Conservation (phyloP, 805 yeast species). For the Metschnikowia henanensis region DNA sequence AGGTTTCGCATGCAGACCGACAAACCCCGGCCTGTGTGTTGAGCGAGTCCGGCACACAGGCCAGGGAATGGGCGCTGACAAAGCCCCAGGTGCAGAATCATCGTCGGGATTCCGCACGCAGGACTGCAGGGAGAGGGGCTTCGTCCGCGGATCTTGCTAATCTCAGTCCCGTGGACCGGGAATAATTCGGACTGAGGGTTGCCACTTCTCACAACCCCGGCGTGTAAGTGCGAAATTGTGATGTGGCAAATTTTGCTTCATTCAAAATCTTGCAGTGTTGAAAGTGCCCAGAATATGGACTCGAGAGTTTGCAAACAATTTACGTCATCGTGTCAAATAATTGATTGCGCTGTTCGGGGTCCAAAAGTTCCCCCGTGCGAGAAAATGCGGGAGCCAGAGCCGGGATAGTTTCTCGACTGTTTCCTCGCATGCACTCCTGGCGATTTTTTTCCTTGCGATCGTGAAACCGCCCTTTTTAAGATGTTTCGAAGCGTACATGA, state of each 20-base stretch:
- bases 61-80: not conserved
- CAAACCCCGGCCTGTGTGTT: not conserved
- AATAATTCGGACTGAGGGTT: not conserved
- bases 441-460: too few relatives aligned
- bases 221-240: not conserved
- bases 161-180: not conserved
- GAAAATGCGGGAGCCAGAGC: too few relatives aligned
- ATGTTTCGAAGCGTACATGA: too few relatives aligned
- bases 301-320: too few relatives aligned
- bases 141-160: not conserved
- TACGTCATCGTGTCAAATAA: too few relatives aligned
- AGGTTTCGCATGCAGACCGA: constrained; percentile 1
- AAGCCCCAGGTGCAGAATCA: not conserved
- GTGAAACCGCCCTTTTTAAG: too few relatives aligned
- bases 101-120: not conserved
- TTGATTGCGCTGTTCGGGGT: too few relatives aligned
- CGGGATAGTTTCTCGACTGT: too few relatives aligned
- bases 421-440: too few relatives aligned
- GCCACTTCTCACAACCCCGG: not conserved
- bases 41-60: not conserved
- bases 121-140: not conserved
- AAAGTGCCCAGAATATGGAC: too few relatives aligned
- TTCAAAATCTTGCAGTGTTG: too few relatives aligned
- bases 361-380: too few relatives aligned
- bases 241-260: not conserved